Evolutionary conservation across 1,284 basidiomycete species (phyloP).

Genomic region (Fomes fomentarius): DNA sequence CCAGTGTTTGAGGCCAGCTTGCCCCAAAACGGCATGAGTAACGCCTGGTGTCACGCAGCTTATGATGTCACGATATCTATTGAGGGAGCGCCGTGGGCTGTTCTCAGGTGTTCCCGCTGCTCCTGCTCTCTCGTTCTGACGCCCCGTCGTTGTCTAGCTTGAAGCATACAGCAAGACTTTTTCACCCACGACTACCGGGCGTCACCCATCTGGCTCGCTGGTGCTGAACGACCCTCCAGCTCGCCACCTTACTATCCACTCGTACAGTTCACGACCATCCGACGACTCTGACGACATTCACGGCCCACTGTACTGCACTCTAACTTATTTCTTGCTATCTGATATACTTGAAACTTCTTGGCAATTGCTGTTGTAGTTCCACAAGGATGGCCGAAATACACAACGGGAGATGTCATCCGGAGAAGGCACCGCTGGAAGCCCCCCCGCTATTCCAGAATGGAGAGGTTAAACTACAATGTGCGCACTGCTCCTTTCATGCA

Average conservation of each 20-base stretch:
- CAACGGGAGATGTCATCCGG: conserved; percentile 42
- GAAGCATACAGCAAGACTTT: too few species aligned
- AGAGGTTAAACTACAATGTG: conserved; percentile 64
- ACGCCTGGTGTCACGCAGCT: too few species aligned
- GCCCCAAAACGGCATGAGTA: too few species aligned
- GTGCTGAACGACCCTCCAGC: too few species aligned
- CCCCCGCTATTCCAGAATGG: conserved; percentile 68
- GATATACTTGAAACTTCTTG: neutral
- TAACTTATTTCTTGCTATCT: neutral
- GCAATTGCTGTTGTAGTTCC: neutral
- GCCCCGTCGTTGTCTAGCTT: too few species aligned
- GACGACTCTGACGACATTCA: conserved; percentile 12
- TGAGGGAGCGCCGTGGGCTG: too few species aligned
- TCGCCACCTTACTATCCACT: neutral
- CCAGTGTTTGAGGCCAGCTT: too few species aligned
- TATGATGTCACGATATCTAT: too few species aligned
- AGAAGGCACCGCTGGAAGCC: conserved; percentile 42
- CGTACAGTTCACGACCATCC: conserved; percentile 1
- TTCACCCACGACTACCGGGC: too few species aligned
- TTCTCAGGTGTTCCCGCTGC: too few species aligned
- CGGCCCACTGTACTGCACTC: neutral
- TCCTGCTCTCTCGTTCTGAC: too few species aligned
- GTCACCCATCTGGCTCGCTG: too few species aligned
- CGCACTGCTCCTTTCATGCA: neutral
- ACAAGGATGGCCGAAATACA: conserved; percentile 31